Conservation (phyloP, 768 basidiomycete genomes). For the Hortiboletus campestris region DNA sequence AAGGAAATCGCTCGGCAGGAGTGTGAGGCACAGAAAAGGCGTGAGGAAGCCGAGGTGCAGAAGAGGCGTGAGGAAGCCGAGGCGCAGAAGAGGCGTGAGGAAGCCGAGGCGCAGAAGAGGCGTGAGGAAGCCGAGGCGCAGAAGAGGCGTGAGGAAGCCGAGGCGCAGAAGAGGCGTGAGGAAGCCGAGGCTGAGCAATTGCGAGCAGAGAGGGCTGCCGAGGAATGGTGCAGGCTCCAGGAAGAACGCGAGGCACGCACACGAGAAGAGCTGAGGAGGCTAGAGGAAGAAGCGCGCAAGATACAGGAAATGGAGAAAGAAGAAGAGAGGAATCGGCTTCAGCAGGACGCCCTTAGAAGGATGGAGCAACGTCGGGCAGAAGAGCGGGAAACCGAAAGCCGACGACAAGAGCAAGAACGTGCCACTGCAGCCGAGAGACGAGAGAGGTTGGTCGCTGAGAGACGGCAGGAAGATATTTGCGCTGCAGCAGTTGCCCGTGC, state of each 20-base stretch:
- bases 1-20: conserved; percentile 39
- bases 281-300: too few relatives aligned
- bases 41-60: conserved; percentile 40
- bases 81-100: too few relatives aligned
- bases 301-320: neutral
- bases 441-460: neutral
- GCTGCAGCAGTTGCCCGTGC: neutral
- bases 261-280: too few relatives aligned
- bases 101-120: conserved; percentile 37
- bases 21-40: conserved; percentile 37
- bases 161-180: too few relatives aligned
- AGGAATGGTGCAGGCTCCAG: too few relatives aligned
- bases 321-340: neutral
- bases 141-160: too few relatives aligned
- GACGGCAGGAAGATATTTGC: neutral
- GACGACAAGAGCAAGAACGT: conserved; percentile 1
- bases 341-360: neutral
- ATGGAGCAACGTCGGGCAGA: neutral
- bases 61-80: too few relatives aligned
- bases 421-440: neutral
- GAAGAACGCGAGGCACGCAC: too few relatives aligned
- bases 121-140: conserved; percentile 41
- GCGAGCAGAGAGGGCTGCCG: too few relatives aligned
- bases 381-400: conserved; percentile 28
- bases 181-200: too few relatives aligned